Evolutionary conservation across 495 filamentous ascomycete species (phyloP), one percentile per base, ranked within the genome.

Genomic region (Aspergillus carlsbadensis): DNA sequence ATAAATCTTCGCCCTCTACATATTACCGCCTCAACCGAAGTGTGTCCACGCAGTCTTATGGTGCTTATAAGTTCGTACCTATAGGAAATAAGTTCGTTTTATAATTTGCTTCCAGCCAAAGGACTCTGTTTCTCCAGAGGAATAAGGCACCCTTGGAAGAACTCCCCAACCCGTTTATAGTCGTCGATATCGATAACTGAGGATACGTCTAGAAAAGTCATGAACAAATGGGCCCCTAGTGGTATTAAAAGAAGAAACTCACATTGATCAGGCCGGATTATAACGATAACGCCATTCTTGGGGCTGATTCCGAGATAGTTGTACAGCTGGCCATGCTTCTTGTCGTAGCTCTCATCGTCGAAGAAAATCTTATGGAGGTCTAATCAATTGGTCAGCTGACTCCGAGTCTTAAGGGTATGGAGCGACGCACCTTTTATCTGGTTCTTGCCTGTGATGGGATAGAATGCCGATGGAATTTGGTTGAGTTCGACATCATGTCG

Each of bases 201-300:
- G 17, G 72, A 74, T 0, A 79, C 71, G 60, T 79, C 70, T 39
- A 50, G 14, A 24, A 8, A 18, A 39, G 13, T 14, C 20, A 26
- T 50, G 0, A 50, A 33, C 33, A 50, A 50, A 26, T 5, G 13
- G 13, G 14, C 1, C 2, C 1, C 10, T 21, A 24, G 10, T 22
- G 18, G 15, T 5, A 10, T 2, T 5, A 33, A n/a, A 11, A 21
- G 34, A 39, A 22, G 2, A 35, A 10, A 70, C 82, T 72, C 66
- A 84, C 84, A 87, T 65, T 88, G 85, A 72, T 90, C 87, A 5
- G 86, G 87, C 6, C 87, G 76, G 22, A 88, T 79, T 53, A 90
- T 70, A 3, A 84, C 74, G 24, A 87, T 40, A 0, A 79, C 81
- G 0, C 87, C 87, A n/a, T 70, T 48, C 5, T 70, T 49, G 0